A percentile compares a stretch with the other conserved stretches of the same genome.
Conservation (phyloP, 2,329 filamentous ascomycete species). For the Xenosphaeropsis pyriputrescens region DNA sequence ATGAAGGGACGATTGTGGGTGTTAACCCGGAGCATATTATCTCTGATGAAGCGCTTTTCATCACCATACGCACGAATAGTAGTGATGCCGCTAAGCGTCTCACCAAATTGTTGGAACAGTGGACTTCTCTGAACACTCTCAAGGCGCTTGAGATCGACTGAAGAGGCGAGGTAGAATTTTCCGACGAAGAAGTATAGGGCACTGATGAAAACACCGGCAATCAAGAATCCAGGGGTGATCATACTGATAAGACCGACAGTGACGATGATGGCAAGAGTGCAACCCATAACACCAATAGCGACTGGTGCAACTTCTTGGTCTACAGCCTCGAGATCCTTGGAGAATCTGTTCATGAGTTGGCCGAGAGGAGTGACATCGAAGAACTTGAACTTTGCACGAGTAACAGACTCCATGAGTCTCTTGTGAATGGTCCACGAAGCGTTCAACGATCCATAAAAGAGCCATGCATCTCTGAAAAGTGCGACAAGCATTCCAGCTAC, state of each 20-base stretch:
- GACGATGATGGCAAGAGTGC: constrained; percentile 54
- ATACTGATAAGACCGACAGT: constrained; percentile 76
- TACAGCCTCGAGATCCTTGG: constrained; percentile 87
- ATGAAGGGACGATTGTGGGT: constrained; percentile 87
- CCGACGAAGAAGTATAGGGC: constrained; percentile 71
- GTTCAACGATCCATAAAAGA: constrained; percentile 83
- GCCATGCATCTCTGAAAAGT: constrained; percentile 67
- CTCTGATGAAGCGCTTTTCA: constrained; percentile 80
- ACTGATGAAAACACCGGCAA: constrained; percentile 76
- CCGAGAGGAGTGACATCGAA: constrained; percentile 94
- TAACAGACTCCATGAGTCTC: constrained; percentile 61
- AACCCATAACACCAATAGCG: constrained; percentile 63
- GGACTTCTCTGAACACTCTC: constrained; percentile 92
- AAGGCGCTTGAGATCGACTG: constrained; percentile 86
- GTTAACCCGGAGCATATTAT: constrained; percentile 82
- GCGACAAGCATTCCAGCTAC: constrained; percentile 67
- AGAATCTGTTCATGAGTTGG: constrained; percentile 96
- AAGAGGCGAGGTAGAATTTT: constrained; percentile 78
- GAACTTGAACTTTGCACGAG: constrained; percentile 89
- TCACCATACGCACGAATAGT: constrained; percentile 96
- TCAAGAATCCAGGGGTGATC: constrained; percentile 82
- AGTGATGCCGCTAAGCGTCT: constrained; percentile 86
- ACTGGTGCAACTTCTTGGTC: constrained; percentile 93
- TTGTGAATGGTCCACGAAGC: constrained; percentile 79
- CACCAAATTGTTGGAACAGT: constrained; percentile 93